These are phyloP conservation scores for Metschnikowia bowlesiae DNA, from an alignment of 805 yeast species.

Conservation along the genomic window DNA sequence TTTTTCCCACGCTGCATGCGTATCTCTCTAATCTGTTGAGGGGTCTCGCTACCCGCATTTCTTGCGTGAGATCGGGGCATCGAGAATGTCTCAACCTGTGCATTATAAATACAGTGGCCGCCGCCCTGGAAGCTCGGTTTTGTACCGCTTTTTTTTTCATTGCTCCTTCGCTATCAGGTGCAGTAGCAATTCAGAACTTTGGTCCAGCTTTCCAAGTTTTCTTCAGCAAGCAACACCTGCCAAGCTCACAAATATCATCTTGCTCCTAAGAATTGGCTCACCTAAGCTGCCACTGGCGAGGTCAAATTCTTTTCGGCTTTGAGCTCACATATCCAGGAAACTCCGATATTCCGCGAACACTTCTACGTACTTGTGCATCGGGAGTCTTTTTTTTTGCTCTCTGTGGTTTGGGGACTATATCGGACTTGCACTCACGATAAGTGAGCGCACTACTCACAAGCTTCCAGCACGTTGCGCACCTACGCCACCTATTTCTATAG, in stretches of 20 bases:
- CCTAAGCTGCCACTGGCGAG: too few species aligned
- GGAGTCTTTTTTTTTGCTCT: too few species aligned
- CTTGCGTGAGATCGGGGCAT: neutral
- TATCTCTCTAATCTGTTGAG: neutral
- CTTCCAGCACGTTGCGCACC: neutral
- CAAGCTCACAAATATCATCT: neutral
- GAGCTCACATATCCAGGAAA: too few species aligned
- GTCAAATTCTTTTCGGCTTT: too few species aligned
- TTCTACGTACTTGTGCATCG: too few species aligned
- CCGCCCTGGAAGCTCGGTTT: neutral
- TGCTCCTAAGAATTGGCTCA: neutral
- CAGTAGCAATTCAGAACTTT: neutral
- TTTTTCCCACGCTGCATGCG: neutral
- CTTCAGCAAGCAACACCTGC: too few species aligned
- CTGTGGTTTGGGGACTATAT: neutral
- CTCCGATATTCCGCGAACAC: too few species aligned
- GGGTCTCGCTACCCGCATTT: neutral
- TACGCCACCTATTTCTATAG: neutral
- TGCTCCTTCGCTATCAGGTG: neutral
- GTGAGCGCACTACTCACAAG: neutral
- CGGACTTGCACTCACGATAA: neutral
- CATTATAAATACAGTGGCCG: neutral
- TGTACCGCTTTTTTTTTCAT: neutral
- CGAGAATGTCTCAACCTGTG: neutral
- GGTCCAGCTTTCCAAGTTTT: neutral